Percentiles rank a stretch among this genome's conserved stretches.
phyloP scores from a whole-genome alignment of 257 asterid species.

The Schizonepeta tenuifolia region DNA sequence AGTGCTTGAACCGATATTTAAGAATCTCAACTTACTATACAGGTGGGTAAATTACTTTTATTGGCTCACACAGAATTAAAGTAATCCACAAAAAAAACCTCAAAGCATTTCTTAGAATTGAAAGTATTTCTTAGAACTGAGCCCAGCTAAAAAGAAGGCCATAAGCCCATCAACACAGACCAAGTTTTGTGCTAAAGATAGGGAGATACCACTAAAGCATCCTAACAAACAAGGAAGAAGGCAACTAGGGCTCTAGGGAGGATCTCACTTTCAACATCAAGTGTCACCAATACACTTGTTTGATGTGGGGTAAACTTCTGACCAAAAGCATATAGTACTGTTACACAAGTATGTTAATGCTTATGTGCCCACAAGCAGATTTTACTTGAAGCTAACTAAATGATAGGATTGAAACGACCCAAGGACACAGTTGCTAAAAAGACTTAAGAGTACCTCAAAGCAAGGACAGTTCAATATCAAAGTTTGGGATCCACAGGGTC shows the following conservation, averaged over 20 bases:
- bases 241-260: neutral
- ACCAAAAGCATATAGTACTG: neutral
- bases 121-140: neutral
- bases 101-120: neutral
- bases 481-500: neutral
- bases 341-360: neutral
- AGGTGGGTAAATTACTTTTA: neutral
- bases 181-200: neutral
- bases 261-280: neutral
- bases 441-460: constrained; percentile 12
- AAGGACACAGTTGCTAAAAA: neutral
- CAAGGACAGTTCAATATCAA: neutral
- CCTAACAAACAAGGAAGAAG: neutral
- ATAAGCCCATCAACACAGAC: neutral
- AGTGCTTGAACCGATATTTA: neutral
- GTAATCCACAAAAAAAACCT: neutral
- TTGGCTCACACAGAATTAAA: neutral
- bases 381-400: neutral
- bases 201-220: neutral
- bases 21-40: neutral
- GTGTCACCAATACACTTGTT: neutral
- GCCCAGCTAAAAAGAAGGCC: neutral
- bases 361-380: neutral
- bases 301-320: neutral
- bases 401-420: neutral